Base-by-base conservation (phyloP, 1,284 basidiomycete species). In the Austroboletus novae-zelandiae region DNA sequence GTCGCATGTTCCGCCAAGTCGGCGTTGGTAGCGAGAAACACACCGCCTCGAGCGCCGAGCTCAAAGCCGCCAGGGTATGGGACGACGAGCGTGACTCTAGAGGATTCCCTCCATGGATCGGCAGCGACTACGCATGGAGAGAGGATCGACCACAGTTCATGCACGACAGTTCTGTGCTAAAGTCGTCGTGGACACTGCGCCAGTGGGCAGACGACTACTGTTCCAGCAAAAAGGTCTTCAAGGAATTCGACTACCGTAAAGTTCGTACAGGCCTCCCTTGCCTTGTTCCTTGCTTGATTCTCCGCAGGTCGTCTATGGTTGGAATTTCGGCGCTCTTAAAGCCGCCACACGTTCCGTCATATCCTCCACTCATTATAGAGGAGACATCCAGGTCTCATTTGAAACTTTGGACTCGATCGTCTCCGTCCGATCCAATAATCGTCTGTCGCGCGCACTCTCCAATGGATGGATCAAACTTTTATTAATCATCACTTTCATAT, bases 131-230 rank as follows among this genome's bases (percentile, higher is more conserved):
- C 45, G 45, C 57, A 9, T 60, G 60, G 55, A 58, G 56, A 45
- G 62, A 64, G 15, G 60, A 59, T 14, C 60, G 62, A 15, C 52
- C 58, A 32, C 53, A 62, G 20, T 50, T 57, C 47, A 71, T 60
- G 57, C 56, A 55, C 45, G 51, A 62, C 51, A 60, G 51, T n/a
- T 60, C 61, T 13, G 59, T 66, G 30, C 62, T 78, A 40, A 69
- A 67, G 50, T 79, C 79, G 1, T 80, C 80, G 15, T 77, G 73
- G 67, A 75, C 79, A 1, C 60, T 87, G 41, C 74, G 81, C 17
- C 73, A 80, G 48, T 89, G 87, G 87, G 85, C 84, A 18, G 82
- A 88, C 58, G 78, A 82, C 48, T 89, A 85, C 60, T 84, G 81
- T 47, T 71, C 75, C 9, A 84, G 82, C 60, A 63, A 58, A 8